Conservation (phyloP, 495 filamentous ascomycete genomes). For the Penicillium canariense region DNA sequence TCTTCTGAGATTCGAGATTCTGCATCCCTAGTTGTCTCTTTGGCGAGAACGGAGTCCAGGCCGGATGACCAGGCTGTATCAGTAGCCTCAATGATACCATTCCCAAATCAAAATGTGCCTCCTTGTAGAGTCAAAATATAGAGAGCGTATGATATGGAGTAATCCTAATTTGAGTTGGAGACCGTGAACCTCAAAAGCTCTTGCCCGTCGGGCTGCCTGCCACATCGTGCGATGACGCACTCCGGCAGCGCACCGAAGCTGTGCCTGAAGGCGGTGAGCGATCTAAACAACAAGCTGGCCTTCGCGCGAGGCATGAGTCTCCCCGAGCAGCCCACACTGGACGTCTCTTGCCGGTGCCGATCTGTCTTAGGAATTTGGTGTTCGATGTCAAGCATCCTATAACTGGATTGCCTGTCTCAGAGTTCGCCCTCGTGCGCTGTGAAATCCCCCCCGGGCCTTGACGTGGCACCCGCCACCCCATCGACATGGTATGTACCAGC, state of each 20-base stretch:
- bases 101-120: neutral
- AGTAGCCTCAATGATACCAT: slow-evolving; percentile 17
- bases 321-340: neutral
- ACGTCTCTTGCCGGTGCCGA: neutral
- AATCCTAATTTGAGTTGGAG: too few species aligned
- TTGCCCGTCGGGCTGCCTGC: neutral
- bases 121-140: too few species aligned
- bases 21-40: slow-evolving; percentile 9
- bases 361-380: neutral
- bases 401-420: neutral
- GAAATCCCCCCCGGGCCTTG: neutral
- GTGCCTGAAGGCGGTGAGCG: slow-evolving; percentile 39
- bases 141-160: too few species aligned
- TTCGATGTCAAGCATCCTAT: neutral
- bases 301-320: slow-evolving; percentile 5
- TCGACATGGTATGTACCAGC: slow-evolving; percentile 17
- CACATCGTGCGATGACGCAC: neutral
- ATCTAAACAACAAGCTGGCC: slow-evolving; percentile 38
- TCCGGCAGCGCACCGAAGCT: neutral
- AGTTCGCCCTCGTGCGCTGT: neutral
- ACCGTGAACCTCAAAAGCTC: too few species aligned
- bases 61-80: slow-evolving; percentile 3
- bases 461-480: slow-evolving; percentile 8
- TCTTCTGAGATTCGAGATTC: slow-evolving; percentile 19
- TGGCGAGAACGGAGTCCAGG: slow-evolving; percentile 18